Percentiles rank a stretch among this genome's conserved stretches.
Conservation (phyloP, 495 filamentous ascomycete species). For the Aspergillus nidulans region DNA sequence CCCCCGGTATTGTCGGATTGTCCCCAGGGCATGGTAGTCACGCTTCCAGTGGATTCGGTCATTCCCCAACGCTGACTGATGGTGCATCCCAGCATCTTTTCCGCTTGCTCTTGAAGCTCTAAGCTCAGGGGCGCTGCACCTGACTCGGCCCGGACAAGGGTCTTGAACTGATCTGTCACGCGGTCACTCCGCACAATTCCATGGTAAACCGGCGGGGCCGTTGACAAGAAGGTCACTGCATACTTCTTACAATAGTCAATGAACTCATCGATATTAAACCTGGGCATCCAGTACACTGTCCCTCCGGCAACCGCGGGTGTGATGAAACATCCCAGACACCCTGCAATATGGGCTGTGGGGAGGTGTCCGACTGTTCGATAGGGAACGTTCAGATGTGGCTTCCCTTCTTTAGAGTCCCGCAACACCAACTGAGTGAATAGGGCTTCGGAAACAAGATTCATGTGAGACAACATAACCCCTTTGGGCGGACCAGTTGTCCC, state of each 20-base stretch:
- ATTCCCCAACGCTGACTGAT: constrained; percentile 19
- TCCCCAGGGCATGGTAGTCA: constrained; percentile 18
- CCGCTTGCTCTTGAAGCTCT: constrained; percentile 14
- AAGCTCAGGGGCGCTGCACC: constrained; percentile 13
- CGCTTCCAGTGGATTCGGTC: constrained; percentile 18
- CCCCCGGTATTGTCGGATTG: constrained; percentile 13
- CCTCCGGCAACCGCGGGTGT: constrained; percentile 16
- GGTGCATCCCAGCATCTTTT: constrained; percentile 14
- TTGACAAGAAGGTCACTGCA: constrained; percentile 12
- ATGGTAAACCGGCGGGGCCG: constrained; percentile 17
- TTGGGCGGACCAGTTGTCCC: constrained; percentile 82
- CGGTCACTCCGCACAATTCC: constrained; percentile 12
- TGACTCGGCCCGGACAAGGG: constrained; percentile 15
- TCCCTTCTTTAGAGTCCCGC: constrained; percentile 45
- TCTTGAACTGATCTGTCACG: constrained; percentile 14
- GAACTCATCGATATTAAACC: constrained; percentile 14
- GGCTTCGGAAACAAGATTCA: constrained; percentile 66
- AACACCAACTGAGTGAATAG: constrained; percentile 50
- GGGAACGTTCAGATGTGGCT: constrained; percentile 48
- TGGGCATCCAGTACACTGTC: constrained; percentile 18
- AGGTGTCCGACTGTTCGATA: constrained; percentile 70
- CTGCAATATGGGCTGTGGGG: constrained; percentile 54
- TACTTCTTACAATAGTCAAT: constrained; percentile 15
- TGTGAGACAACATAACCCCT: constrained; percentile 73
- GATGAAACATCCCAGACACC: constrained; percentile 15